These are phyloP conservation scores for Pestalotiopsis sp. DNA, from an alignment of 2,329 filamentous ascomycete species.

Conservation along the genomic window DNA sequence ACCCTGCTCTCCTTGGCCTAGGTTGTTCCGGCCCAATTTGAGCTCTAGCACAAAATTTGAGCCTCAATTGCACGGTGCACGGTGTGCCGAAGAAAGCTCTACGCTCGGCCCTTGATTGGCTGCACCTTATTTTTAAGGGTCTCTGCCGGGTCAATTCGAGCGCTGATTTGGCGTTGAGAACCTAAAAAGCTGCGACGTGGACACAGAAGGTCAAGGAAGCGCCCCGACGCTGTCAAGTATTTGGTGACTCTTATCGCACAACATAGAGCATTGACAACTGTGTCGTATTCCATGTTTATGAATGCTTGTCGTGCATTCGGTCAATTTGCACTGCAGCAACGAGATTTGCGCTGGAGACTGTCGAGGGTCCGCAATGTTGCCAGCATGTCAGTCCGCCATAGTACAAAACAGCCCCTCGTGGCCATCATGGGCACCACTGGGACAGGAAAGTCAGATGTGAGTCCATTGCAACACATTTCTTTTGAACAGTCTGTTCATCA, in stretches of 20 bases:
- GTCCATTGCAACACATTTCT: conserved; percentile 20
- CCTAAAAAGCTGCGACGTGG: background rate
- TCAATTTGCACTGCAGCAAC: background rate
- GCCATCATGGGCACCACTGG: conserved; percentile 88
- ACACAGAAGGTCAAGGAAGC: background rate
- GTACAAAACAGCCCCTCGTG: conserved; percentile 65
- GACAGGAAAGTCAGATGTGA: conserved; percentile 64
- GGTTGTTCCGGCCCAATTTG: background rate
- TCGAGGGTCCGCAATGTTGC: conserved; percentile 24
- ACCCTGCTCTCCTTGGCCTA: background rate
- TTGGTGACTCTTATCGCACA: background rate
- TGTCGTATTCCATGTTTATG: background rate
- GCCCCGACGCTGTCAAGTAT: background rate
- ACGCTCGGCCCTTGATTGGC: background rate
- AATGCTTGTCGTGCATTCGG: background rate
- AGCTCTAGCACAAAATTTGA: background rate
- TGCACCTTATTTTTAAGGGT: background rate
- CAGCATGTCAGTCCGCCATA: conserved; percentile 40
- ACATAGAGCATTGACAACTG: background rate
- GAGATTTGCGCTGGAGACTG: background rate
- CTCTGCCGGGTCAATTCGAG: background rate
- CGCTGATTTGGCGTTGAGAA: background rate
- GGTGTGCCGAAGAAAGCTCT: background rate
- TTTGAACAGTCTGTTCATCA: background rate
- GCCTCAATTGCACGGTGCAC: background rate